Base-by-base conservation (phyloP, 2,329 filamentous ascomycete genomes). In the Fusarium nodosum region DNA sequence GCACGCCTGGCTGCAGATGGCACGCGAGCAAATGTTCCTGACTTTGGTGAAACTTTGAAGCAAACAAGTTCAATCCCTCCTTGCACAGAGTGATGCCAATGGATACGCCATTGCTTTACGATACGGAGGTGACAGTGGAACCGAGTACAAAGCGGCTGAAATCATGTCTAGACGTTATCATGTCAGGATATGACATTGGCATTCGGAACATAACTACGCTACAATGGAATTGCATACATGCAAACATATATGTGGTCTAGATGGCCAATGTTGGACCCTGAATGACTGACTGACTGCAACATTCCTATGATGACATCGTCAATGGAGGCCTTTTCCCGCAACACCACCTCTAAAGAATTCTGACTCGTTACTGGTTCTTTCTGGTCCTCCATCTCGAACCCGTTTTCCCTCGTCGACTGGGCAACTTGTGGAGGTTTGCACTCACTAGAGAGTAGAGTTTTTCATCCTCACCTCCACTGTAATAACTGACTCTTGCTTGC, bases 91-190 rank as follows among this genome's bases (percentile, higher is more conserved):
- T 28, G 34, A 24, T 24, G 59, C 12, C 41, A 68, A 50, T 56
- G 36, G 20, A 63, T 28, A 59, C 42, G 16, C 33, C 22, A 50
- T 38, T n/a, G 18, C 26, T 16, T 16, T 52, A 12, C 13, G 20
- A 46, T 56, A 47, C 39, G 57, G 41, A 16, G 41, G 52, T 70
- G 56, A 50, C 47, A 60, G 68, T 70, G 55, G 45, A 47, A 73
- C 65, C 51, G 46, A 60, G 53, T 22, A 70, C 69, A 60, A 41
- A 60, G 69, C 56, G 57, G 64, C 68, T 73, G 69, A 74, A 63
- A 69, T 64, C 54, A 61, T 73, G 69, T 74, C 73, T 72, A 48
- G 60, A 59, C 57, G 55, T 70, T 64, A 46, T 58, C 36, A 60
- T 61, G 55, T 45, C 36, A 50, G 59, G 42, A 53, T 24, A 59